A percentile compares a stretch with the other conserved stretches of the same genome.
These are phyloP conservation scores for Asterophora lycoperdoides DNA, from an alignment of 768 basidiomycete genomes.

Conservation along the genomic window DNA sequence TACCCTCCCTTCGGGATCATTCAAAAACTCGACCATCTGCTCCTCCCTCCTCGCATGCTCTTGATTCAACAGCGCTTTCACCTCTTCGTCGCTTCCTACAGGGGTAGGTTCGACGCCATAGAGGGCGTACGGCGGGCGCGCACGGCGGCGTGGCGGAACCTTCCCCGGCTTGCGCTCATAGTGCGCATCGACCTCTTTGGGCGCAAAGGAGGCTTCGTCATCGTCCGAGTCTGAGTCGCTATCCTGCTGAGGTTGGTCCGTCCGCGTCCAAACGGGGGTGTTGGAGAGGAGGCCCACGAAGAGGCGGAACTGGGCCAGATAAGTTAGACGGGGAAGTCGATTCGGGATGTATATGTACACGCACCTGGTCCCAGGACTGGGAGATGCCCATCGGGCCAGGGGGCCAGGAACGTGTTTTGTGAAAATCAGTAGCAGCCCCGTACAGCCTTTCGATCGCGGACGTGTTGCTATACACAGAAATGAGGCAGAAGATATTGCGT, in stretches of 20 bases:
- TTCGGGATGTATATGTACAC: constrained; percentile 8
- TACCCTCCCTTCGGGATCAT: constrained; percentile 53
- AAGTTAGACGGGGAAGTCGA: constrained; percentile 1
- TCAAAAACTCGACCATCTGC: constrained; percentile 49
- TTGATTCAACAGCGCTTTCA: constrained; percentile 32
- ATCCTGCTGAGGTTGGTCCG: constrained; percentile 26
- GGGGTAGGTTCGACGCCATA: constrained; percentile 31
- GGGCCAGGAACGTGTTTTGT: constrained; percentile 37
- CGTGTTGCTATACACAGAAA: constrained; percentile 30
- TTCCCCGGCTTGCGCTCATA: constrained; percentile 8
- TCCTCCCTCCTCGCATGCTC: constrained; percentile 38
- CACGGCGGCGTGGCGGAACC: constrained; percentile 22
- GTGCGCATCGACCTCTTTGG: constrained; percentile 16
- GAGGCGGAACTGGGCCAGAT: constrained; percentile 48
- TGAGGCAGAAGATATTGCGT: neutral
- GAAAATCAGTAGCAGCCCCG: constrained; percentile 58
- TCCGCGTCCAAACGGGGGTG: constrained; percentile 39
- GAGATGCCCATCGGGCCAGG: constrained; percentile 31
- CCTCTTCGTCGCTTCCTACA: constrained; percentile 33
- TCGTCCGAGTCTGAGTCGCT: constrained; percentile 31
- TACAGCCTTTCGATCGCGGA: constrained; percentile 51
- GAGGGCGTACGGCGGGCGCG: constrained; percentile 36
- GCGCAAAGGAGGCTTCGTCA: constrained; percentile 23
- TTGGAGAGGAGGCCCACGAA: constrained; percentile 55
- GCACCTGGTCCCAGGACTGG: constrained; percentile 64